Evolutionary conservation across 805 yeast species (phyloP).

Genomic region (Candida montana): DNA sequence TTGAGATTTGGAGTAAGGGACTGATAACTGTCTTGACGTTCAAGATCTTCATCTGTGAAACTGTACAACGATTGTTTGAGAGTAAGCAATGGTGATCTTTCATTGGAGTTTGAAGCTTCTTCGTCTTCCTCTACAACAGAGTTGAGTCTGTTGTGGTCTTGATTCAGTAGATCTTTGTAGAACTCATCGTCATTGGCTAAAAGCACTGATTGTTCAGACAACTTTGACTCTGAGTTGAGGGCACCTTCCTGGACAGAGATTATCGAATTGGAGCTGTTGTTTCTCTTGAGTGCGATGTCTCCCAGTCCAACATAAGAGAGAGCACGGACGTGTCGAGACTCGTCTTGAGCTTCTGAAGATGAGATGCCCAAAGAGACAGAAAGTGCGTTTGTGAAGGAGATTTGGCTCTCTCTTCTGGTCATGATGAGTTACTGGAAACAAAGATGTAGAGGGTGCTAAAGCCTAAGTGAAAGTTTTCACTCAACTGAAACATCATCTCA

Average conservation of each 20-base stretch:
- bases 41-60: not conserved
- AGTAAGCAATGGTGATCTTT: no score
- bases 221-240: not conserved
- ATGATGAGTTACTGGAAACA: not conserved
- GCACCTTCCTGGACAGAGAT: not conserved
- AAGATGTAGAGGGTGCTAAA: no score
- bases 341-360: not conserved
- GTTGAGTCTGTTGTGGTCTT: conserved; percentile 1
- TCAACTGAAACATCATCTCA: no score
- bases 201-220: conserved; percentile 44
- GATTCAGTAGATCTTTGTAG: conserved; percentile 8
- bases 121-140: conserved; percentile 2
- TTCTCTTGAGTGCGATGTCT: not conserved
- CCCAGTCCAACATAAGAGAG: not conserved
- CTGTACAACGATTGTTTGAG: no score
- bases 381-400: not conserved
- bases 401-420: not conserved
- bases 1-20: not conserved
- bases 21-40: not conserved
- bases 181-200: conserved; percentile 54
- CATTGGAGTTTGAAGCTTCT: conserved; percentile 6
- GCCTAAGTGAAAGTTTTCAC: no score
- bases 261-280: not conserved
- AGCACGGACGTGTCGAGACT: not conserved
- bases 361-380: not conserved